Percentiles rank a stretch among this genome's conserved stretches.
phyloP scores from a whole-genome alignment of 768 basidiomycete species.

The Mycena pura region DNA sequence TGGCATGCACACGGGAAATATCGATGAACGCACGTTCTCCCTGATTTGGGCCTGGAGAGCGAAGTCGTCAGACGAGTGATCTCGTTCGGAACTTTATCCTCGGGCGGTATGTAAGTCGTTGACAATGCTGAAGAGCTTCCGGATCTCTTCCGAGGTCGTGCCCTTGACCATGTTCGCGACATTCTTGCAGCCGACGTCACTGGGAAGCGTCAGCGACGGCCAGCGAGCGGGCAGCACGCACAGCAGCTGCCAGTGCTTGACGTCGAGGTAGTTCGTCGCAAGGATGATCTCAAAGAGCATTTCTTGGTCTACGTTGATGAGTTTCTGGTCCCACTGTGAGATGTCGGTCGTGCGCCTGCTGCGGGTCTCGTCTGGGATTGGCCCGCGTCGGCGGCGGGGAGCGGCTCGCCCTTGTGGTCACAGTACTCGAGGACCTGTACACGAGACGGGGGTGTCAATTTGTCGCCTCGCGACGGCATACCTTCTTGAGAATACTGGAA shows the following conservation, averaged over 20 bases:
- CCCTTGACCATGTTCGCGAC: constrained; percentile 99
- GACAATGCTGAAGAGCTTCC: constrained; percentile 96
- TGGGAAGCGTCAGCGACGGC: constrained; percentile 37
- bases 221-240: constrained; percentile 45
- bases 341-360: constrained; percentile 99
- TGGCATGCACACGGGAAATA: constrained; percentile 3
- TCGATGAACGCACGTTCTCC: constrained; percentile 78
- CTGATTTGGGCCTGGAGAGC: constrained; percentile 86
- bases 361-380: constrained; percentile 86
- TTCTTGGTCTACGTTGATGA: constrained; percentile 97
- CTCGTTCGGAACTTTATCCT: constrained; percentile 80
- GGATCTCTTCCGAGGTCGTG: constrained; percentile 98
- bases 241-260: constrained; percentile 98
- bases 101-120: constrained; percentile 99
- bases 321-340: constrained; percentile 98
- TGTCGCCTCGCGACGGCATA: constrained; percentile 33
- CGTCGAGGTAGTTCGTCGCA: constrained; percentile 99
- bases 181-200: constrained; percentile 97
- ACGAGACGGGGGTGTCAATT: neutral
- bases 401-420: constrained; percentile 96
- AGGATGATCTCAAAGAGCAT: constrained; percentile 99
- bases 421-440: constrained; percentile 95
- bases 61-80: constrained; percentile 23
- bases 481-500: constrained; percentile 92
- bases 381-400: constrained; percentile 82